phyloP scores from a whole-genome alignment of 1,284 basidiomycete genomes.

The Earliella scabrosa region DNA sequence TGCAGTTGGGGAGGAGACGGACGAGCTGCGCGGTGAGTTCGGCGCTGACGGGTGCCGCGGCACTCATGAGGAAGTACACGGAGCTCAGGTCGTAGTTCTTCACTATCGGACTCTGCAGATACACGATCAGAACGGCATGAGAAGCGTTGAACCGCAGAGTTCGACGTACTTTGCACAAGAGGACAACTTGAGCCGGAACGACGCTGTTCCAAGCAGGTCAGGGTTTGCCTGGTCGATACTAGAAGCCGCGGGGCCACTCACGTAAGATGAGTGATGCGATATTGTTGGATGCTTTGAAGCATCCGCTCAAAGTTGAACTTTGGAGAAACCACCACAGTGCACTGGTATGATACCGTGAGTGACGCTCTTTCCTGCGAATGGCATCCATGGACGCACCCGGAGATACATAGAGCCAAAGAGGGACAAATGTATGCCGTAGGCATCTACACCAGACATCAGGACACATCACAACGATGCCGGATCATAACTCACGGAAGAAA shows the following conservation, averaged over 20 bases:
- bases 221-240: too few relatives aligned
- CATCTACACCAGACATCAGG: too few relatives aligned
- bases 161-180: constrained; percentile 52
- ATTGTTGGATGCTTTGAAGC: constrained; percentile 64
- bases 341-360: constrained; percentile 30
- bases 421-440: neutral
- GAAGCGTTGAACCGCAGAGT: neutral
- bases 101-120: constrained; percentile 58
- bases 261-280: constrained; percentile 65
- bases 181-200: constrained; percentile 65
- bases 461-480: too few relatives aligned
- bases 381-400: neutral
- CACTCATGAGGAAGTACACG: constrained; percentile 58
- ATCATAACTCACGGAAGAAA: constrained; percentile 31
- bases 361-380: neutral
- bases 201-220: too few relatives aligned
- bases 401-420: neutral
- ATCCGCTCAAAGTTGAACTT: constrained; percentile 70
- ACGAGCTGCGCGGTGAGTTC: constrained; percentile 60
- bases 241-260: constrained; percentile 41
- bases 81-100: constrained; percentile 64
- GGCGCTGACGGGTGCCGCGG: constrained; percentile 70
- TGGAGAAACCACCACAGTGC: constrained; percentile 61
- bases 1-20: constrained; percentile 55
- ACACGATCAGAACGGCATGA: too few relatives aligned